Evolutionary conservation across 805 yeast genomes (phyloP), one percentile per base, ranked within the genome.

Genomic region (Saccharomycopsis capsularis): DNA sequence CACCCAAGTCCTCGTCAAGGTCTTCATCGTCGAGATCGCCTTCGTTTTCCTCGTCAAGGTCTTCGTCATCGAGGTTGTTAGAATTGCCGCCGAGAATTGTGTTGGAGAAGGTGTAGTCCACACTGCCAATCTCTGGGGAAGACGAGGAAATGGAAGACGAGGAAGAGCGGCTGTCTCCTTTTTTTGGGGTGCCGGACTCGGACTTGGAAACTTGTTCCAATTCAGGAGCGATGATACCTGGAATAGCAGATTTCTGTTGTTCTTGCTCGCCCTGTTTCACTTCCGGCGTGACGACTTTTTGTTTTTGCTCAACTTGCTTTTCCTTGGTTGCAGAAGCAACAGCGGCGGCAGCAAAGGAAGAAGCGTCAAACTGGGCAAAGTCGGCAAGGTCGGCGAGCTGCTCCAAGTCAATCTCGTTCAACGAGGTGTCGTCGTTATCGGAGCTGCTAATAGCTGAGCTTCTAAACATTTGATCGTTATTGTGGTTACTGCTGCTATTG

Each of bases 151-250:
- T 25, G 4, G 50, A 42, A 24, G 44, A 34, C 16, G 50, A 38
- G 4, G 30, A 19, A 21, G 32, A 37, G 21, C 25, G 25, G 5
- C 45, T 22, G 3, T 63, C 57, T 65, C 60, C n/a, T 64, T 63
- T 54, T 45, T 57, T 62, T 21, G 65, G 57, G 32, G 55, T 47
- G 39, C 41, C 44, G 35, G 39, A 22, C 19, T 39, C 51, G 15
- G 49, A 44, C 29, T 53, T 50, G 6, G 49, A 41, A 19, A 19
- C 25, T 35, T 52, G 50, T 16, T 48, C 45, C 27, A 48, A 16
- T n/a, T 52, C 53, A 6, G 53, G 53, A 27, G 53, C 42, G 4
- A 52, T 30, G 24, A 48, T 52, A 15, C 36, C 46, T 21, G 50
- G 50, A 11, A 42, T 30, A 3, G 48, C 3, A 7, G 29, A 13